Base-by-base conservation (phyloP, 2,329 filamentous ascomycete genomes). In the Meredithiella fracta region DNA sequence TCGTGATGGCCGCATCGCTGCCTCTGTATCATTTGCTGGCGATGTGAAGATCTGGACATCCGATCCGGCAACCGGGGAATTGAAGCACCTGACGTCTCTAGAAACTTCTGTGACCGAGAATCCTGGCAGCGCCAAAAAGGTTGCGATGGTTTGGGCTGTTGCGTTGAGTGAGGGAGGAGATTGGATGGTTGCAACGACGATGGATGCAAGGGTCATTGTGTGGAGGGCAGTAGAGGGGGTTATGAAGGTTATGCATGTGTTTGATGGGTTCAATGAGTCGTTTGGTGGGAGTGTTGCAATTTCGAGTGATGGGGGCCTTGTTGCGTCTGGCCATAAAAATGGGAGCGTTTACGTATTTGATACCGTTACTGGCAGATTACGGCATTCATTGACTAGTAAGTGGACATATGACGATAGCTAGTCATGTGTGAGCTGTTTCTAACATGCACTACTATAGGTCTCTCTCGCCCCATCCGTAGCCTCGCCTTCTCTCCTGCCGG, bases 281-380 rank as follows among this genome's bases (percentile, higher is more conserved):
- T 97, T 96, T 70, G 91, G 89, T 38, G 80, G 92, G 70, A 85
- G 85, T 64, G 82, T 98, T 59, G 90, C 92, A 66, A 69, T 97
- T 66, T 82, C 79, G 62, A 69, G 72, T 20, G 85, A 98, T 67
- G 91, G 90, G 54, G 82, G 79, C 60, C 85, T 88, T 67, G 94
- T 90, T 29, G 91, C 90, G 3, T 94, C 85, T 54, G 92, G 92
- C 0, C 91, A 98, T 69, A 86, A 95, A 67, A 95, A 86, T 64
- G 92, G 92, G 15, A 83, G 82, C 11, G 79, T 97, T 60, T 96
- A 96, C 70, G 81, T 98, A 60, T 98, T 97, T 75, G 90, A 89
- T 72, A 97, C 95, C 64, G 83, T 89, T 62, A 88, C 85, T 0
- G 86, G 87, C 2, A 80, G 87, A 55, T 79, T 98, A 62, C 74